Conservation (phyloP, 2,329 filamentous ascomycete species). For the Podosphaera xanthii region DNA sequence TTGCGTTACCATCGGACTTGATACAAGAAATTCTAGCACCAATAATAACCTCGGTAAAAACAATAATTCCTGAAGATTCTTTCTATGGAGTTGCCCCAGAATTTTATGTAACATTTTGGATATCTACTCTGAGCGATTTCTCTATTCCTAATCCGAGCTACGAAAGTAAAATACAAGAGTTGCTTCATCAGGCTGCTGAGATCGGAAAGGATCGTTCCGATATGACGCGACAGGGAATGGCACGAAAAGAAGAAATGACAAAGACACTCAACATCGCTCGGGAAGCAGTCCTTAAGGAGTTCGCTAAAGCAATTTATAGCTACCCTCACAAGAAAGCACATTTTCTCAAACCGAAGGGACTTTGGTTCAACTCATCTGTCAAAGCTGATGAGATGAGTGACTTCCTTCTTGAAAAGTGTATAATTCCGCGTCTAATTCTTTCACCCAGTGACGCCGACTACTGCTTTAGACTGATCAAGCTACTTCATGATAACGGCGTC, state of each 20-base stretch:
- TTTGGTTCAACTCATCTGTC: conserved; percentile 50
- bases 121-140: conserved; percentile 62
- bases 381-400: conserved; percentile 48
- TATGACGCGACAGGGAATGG: conserved; percentile 39
- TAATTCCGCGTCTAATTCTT: conserved; percentile 67
- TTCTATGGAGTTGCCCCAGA: conserved; percentile 52
- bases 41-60: conserved; percentile 45
- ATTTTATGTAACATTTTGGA: conserved; percentile 86
- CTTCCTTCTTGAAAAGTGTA: conserved; percentile 66
- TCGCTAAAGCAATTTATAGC: conserved; percentile 42
- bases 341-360: conserved; percentile 50
- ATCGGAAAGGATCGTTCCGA: conserved; percentile 52
- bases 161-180: conserved; percentile 45
- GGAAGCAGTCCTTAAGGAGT: conserved; percentile 49
- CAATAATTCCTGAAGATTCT: conserved; percentile 34
- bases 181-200: conserved; percentile 42
- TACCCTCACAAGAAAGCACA: conserved; percentile 45
- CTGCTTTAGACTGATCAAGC: conserved; percentile 65
- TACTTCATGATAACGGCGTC: conserved; percentile 63
- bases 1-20: conserved; percentile 14
- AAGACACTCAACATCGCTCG: conserved; percentile 45
- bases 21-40: conserved; percentile 51
- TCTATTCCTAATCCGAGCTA: conserved; percentile 58
- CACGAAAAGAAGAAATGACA: conserved; percentile 46
- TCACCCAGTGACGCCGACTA: conserved; percentile 79